phyloP scores from a whole-genome alignment of 305 asterid genomes.

The Fraxinus dipetala region DNA sequence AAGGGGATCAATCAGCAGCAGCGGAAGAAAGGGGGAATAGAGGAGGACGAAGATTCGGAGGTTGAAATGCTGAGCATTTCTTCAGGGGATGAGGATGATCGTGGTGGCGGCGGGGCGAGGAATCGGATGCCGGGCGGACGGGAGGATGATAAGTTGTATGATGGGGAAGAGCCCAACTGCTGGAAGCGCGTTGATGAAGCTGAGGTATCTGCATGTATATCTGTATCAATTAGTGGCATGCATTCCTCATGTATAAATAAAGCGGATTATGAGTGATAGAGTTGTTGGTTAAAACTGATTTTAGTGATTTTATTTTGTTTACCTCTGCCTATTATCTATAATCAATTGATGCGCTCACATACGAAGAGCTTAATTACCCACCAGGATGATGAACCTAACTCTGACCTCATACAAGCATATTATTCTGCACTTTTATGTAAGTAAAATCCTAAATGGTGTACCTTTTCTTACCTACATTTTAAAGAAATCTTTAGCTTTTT shows the following conservation, averaged over 20 bases:
- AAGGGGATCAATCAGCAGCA: conserved; percentile 32
- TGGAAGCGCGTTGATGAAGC: conserved; percentile 96
- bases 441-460: neutral
- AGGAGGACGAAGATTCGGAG: conserved; percentile 92
- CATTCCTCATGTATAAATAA: conserved; percentile 11
- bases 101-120: conserved; percentile 46
- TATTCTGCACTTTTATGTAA: neutral
- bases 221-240: conserved; percentile 5
- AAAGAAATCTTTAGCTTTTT: neutral
- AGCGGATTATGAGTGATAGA: conserved; percentile 14
- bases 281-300: conserved; percentile 16
- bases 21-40: conserved; percentile 39
- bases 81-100: conserved; percentile 96
- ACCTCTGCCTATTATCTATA: neutral
- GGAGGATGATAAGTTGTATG: conserved; percentile 77
- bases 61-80: conserved; percentile 96
- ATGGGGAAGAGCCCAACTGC: conserved; percentile 81
- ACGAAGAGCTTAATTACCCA: neutral
- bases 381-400: neutral
- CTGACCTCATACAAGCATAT: neutral
- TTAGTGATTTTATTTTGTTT: neutral
- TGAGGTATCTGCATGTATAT: conserved; percentile 46
- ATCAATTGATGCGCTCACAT: neutral
- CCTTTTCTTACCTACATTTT: neutral
- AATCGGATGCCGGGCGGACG: conserved; percentile 44